Base-by-base conservation (phyloP, 2,329 filamentous ascomycete genomes). In the Macrophomina tecta region DNA sequence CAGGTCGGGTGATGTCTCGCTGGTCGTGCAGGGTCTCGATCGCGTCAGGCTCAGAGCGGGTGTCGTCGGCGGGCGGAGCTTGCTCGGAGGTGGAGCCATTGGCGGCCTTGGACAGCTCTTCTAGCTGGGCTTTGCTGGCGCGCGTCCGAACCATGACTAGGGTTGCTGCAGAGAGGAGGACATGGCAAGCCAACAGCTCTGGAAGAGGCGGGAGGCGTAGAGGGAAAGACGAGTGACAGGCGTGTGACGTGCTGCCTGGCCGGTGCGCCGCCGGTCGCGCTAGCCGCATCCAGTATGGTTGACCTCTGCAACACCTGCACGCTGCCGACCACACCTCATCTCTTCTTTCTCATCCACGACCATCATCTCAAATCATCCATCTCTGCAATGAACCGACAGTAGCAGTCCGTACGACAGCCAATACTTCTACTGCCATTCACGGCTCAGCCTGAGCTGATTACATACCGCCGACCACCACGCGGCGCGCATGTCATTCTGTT, bases 1-100 rank as follows among this genome's bases (percentile, higher is more conserved):
- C 32, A 36, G 58, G 58, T 62, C 58, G 58, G 63, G 63, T 38
- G 51, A 38, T 65, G 52, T 65, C 63, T 65, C 52, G 51, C 49
- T 30, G 32, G 23, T 49, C 58, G 58, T 51, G 58, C 58, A 49
- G 45, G 42, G 42, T 38, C 42, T 34, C 32, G 58, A 30, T 38
- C 42, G 16, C 32, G 58, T 49, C 58, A 38, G 45, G 45, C 42
- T 62, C 30, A 11, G 42, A 38, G 14, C 58, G 45, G 23, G 58
- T 49, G 58, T 49, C 58, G 30, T 36, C 45, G 32, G 16, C n/a
- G 42, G 58, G 45, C 58, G 58, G 58, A 28, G 58, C 49, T 62
- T 48, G 45, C 45, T 62, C 58, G 58, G 40, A n/a, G 28, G 14
- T n/a, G 55, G 40, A 30, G 55, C 40, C 53, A 58, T 58, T 42